Evolutionary conservation across 257 asterid genomes (phyloP).

Genomic region (Ballota nigra): DNA sequence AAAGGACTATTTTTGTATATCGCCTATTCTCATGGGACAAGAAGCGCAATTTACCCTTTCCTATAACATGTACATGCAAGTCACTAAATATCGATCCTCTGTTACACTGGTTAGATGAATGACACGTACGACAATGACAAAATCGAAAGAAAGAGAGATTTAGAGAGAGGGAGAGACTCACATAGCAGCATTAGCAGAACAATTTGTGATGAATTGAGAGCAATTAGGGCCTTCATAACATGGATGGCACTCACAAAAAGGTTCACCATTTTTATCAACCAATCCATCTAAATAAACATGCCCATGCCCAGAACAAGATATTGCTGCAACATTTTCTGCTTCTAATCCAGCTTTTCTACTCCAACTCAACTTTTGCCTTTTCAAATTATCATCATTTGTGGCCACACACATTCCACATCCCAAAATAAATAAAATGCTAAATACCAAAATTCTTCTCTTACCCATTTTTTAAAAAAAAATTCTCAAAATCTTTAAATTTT

Average conservation of each 20-base stretch:
- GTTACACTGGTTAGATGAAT: too few species aligned
- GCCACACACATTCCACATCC: background rate
- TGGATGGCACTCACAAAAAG: constrained; percentile 61
- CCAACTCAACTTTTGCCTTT: constrained; percentile 54
- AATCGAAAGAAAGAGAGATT: too few species aligned
- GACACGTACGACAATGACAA: too few species aligned
- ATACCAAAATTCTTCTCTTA: background rate
- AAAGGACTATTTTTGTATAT: too few species aligned
- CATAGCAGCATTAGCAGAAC: constrained; percentile 59
- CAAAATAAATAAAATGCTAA: background rate
- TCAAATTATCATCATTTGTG: constrained; percentile 31
- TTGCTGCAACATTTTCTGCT: constrained; percentile 55
- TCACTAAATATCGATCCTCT: too few species aligned
- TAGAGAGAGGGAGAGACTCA: background rate
- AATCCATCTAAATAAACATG: constrained; percentile 58
- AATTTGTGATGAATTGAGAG: constrained; percentile 35
- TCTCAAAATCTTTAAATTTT: too few species aligned
- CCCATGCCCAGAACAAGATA: constrained; percentile 66
- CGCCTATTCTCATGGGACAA: too few species aligned
- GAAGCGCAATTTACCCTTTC: too few species aligned
- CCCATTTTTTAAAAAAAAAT: background rate
- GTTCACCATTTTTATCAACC: background rate
- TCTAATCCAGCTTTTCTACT: constrained; percentile 49
- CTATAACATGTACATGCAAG: too few species aligned
- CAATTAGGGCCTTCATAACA: constrained; percentile 65